phyloP scores from a whole-genome alignment of 108 stramenopile species.

The Cyclotella baltica region DNA sequence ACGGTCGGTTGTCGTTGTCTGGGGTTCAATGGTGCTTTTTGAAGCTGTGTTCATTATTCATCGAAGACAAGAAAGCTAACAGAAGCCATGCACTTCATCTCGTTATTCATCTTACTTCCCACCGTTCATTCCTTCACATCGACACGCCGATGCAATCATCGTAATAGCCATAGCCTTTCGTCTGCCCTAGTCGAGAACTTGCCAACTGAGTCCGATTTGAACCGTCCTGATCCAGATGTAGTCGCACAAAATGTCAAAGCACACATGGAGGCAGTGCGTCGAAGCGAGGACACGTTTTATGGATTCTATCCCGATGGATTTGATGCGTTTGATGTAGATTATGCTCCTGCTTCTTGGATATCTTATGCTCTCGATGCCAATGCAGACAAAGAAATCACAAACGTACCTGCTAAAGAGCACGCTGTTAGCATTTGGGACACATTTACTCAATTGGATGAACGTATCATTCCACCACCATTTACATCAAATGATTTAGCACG shows the following conservation, averaged over 20 bases:
- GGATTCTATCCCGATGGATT: constrained; percentile 47
- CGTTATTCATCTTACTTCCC: no score
- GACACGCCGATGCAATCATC: no score
- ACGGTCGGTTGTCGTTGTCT: no score
- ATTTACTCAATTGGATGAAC: constrained; percentile 20
- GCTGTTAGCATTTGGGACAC: constrained; percentile 23
- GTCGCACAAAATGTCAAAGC: constrained; percentile 4
- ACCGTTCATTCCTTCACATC: no score
- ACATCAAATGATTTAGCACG: constrained; percentile 31
- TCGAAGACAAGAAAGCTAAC: no score
- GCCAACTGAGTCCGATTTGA: neutral
- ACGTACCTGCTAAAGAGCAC: neutral
- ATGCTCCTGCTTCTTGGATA: constrained; percentile 23
- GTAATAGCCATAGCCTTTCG: neutral
- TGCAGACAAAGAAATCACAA: neutral
- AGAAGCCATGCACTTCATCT: no score
- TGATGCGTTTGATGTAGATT: constrained; percentile 18
- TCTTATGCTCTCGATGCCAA: constrained; percentile 18
- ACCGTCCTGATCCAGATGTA: neutral
- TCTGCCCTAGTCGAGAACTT: no score
- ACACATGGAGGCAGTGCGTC: constrained; percentile 25
- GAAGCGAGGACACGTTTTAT: constrained; percentile 39
- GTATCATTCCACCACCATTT: constrained; percentile 45
- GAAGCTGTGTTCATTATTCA: no score
- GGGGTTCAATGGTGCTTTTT: no score